Evolutionary conservation across 192 early-diverging fungal species (phyloP).

Genomic region (Diversispora eburnea): DNA sequence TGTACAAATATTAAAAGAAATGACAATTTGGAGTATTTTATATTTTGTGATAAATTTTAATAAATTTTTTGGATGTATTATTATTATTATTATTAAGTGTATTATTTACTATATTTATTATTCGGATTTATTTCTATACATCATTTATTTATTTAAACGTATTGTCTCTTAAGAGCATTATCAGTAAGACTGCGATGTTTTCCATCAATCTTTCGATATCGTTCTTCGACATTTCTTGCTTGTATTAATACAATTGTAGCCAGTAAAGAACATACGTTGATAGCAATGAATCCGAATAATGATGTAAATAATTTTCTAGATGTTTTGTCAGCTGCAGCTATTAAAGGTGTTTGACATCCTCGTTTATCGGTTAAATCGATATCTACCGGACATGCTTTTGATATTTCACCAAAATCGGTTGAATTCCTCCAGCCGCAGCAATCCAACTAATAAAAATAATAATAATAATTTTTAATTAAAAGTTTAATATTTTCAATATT

Average conservation of each 20-base stretch:
- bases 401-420: conserved; percentile 13
- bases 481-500: background rate
- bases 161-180: conserved; percentile 19
- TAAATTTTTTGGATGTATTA: too few species aligned
- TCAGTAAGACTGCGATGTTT: conserved; percentile 1
- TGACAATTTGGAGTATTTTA: too few species aligned
- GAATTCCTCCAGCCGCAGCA: conserved; percentile 35
- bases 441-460: conserved; percentile 26
- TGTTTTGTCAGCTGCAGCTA: conserved; percentile 27
- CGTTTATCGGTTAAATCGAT: background rate
- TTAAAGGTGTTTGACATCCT: conserved; percentile 34
- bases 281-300: conserved; percentile 40
- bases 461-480: conserved; percentile 7
- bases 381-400: conserved; percentile 24
- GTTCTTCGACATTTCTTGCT: conserved; percentile 44
- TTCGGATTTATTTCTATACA: too few species aligned
- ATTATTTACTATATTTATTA: too few species aligned
- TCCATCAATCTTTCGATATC: conserved; percentile 32
- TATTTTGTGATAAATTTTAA: too few species aligned
- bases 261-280: conserved; percentile 38
- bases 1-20: too few species aligned
- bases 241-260: conserved; percentile 37
- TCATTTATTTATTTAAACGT: conserved; percentile 3
- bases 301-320: conserved; percentile 38
- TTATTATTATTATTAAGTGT: too few species aligned